Evolutionary conservation across 768 basidiomycete genomes (phyloP).

Genomic region (Mycena vulgaris): DNA sequence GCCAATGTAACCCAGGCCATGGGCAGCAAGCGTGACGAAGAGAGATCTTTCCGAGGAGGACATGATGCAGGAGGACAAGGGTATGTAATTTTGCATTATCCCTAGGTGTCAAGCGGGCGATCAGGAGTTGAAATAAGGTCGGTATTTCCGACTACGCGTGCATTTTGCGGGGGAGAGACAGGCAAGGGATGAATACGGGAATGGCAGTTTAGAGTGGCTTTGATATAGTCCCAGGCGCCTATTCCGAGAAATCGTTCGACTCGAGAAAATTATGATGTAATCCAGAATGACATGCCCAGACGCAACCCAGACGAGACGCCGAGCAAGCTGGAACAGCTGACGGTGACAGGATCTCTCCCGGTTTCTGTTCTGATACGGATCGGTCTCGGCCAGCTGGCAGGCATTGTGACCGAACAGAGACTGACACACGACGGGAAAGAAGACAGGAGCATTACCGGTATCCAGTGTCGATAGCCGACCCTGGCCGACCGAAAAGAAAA

Average conservation of each 20-base stretch:
- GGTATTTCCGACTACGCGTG: background rate
- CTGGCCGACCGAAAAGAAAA: too few species aligned
- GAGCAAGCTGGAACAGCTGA: background rate
- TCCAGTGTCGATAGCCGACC: too few species aligned
- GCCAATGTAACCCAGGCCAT: slow-evolving; percentile 42
- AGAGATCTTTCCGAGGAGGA: slow-evolving; percentile 33
- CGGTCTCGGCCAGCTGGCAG: too few species aligned
- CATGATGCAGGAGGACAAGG: slow-evolving; percentile 29
- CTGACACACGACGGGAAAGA: too few species aligned
- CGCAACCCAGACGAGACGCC: too few species aligned
- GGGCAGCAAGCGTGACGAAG: slow-evolving; percentile 42
- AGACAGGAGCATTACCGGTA: too few species aligned
- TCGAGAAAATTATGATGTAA: background rate
- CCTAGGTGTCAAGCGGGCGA: slow-evolving; percentile 23
- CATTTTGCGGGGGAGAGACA: slow-evolving; percentile 1
- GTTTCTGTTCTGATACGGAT: too few species aligned
- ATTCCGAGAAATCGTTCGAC: slow-evolving; percentile 6
- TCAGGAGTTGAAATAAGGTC: slow-evolving; percentile 29
- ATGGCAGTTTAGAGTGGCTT: background rate
- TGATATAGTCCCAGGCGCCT: slow-evolving; percentile 7
- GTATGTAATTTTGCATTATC: slow-evolving; percentile 27
- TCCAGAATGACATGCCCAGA: background rate
- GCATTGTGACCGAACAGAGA: too few species aligned
- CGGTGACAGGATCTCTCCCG: too few species aligned
- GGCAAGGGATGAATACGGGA: background rate